Conservation (phyloP, 2,329 filamentous ascomycete genomes). For the Domatiomyces globalis region DNA sequence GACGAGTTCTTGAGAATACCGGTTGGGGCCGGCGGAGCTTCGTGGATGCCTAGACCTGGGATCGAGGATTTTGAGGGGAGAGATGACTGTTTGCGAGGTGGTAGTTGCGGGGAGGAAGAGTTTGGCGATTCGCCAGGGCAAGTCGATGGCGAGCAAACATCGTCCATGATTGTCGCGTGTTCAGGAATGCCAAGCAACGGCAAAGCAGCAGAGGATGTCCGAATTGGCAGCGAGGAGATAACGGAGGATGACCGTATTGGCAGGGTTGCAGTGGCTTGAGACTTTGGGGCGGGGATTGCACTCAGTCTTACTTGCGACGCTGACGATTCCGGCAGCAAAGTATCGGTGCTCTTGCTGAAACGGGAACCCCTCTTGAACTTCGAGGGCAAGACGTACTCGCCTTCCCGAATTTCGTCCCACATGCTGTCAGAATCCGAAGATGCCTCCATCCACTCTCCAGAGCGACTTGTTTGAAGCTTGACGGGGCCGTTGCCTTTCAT, state of each 20-base stretch:
- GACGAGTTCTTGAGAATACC: slow-evolving; percentile 1
- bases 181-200: slow-evolving; percentile 1
- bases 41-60: background rate
- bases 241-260: background rate
- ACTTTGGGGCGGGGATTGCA: background rate
- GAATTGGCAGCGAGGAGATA: background rate
- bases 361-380: background rate
- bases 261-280: background rate
- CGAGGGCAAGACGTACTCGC: slow-evolving; percentile 13
- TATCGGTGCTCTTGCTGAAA: background rate
- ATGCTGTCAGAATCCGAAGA: slow-evolving; percentile 16
- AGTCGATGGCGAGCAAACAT: background rate
- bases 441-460: slow-evolving; percentile 16
- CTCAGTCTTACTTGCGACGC: background rate
- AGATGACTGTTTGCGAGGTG: background rate
- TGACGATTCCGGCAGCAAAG: background rate
- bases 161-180: background rate
- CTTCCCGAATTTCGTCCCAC: slow-evolving; percentile 15
- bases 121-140: no score
- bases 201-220: background rate
- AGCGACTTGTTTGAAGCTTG: slow-evolving; percentile 18
- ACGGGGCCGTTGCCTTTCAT: slow-evolving; percentile 18
- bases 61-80: background rate
- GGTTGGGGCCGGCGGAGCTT: background rate
- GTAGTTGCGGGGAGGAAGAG: background rate